phyloP scores from a whole-genome alignment of 1,139 yeast genomes.

The Taphrina flavorubra region DNA sequence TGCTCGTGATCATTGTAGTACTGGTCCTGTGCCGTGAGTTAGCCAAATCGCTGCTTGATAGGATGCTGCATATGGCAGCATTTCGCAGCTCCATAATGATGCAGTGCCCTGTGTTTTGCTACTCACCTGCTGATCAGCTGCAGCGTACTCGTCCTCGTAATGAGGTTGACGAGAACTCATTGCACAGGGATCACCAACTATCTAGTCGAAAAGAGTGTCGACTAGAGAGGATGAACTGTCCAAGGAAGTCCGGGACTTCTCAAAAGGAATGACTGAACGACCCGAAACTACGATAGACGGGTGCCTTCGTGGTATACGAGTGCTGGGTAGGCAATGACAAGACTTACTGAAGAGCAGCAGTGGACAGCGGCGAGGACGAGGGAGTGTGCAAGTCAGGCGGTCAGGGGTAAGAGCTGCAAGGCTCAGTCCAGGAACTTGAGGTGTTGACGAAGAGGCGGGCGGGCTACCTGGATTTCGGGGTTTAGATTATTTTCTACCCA shows the following conservation, averaged over 20 bases:
- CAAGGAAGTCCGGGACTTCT: neutral
- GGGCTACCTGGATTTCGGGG: conserved; percentile 14
- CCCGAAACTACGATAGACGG: neutral
- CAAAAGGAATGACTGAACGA: neutral
- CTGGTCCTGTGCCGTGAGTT: conserved; percentile 7
- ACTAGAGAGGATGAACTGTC: neutral
- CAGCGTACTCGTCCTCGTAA: conserved; percentile 45
- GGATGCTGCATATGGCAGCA: conserved; percentile 27
- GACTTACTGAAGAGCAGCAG: neutral
- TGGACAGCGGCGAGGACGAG: conserved; percentile 3
- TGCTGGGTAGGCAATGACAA: neutral
- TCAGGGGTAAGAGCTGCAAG: conserved; percentile 15
- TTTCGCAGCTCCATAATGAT: neutral
- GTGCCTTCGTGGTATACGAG: neutral
- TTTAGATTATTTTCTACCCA: conserved; percentile 11
- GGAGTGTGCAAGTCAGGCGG: conserved; percentile 3
- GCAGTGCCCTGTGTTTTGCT: neutral
- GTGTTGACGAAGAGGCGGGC: conserved; percentile 23
- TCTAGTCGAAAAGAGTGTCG: conserved; percentile 7
- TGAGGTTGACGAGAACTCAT: conserved; percentile 43
- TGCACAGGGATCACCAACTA: conserved; percentile 4
- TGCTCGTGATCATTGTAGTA: conserved; percentile 28
- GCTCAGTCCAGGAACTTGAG: conserved; percentile 15
- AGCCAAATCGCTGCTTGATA: conserved; percentile 17
- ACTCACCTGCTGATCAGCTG: conserved; percentile 33